Evolutionary conservation across 1,284 basidiomycete species (phyloP), one percentile per base, ranked within the genome.

Genomic region (Sporisorium iseilematis-ciliati): DNA sequence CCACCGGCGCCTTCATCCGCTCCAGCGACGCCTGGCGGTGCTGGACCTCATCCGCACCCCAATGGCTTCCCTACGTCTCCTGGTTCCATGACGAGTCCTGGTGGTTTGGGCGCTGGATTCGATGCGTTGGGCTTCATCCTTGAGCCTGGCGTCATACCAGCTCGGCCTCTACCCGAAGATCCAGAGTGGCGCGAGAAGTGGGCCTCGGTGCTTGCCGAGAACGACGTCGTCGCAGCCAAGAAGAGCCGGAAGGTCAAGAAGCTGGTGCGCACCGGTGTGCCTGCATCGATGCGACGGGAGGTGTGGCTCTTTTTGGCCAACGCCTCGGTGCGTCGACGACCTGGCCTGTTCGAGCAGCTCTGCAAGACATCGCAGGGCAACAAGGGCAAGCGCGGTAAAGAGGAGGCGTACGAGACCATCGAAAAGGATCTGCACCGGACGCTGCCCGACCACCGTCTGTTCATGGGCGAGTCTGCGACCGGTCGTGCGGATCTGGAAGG

Each of bases 211-310:
- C 89, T 95, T 81, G 86, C 89, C 0, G 86, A 90, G 0, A 88
- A 90, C 1, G 87, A 91, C 1, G 87, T 92, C 0, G 84, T 90
- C 2, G 90, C 91, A 65, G 88, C 91, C 4, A 88, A 89, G 46
- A 93, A 93, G 87, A 92, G 88, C 83, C 94, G 94, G 86, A 96
- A 95, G 85, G 89, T 95, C 16, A 89, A 90, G 72, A 92, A 92
- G 80, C 86, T 97, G 31, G 86, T 95, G 16, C 93, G 94, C 40
- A 90, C 78, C 7, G 87, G 92, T 21, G 91, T 97, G 0, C 95
- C 95, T 1, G 50, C 58, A 20, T 77, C 82, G 38, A 56, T 84
- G 48, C 82, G 83, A 33, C 78, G 75, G 25, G 78, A 78, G 14
- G 78, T 84, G 18, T 85, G 83, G 83, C 76, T 84, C 23, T 79